Conservation (phyloP, 202 grass and related monocot species). For the Schoenoplectus tabernaemontani region DNA sequence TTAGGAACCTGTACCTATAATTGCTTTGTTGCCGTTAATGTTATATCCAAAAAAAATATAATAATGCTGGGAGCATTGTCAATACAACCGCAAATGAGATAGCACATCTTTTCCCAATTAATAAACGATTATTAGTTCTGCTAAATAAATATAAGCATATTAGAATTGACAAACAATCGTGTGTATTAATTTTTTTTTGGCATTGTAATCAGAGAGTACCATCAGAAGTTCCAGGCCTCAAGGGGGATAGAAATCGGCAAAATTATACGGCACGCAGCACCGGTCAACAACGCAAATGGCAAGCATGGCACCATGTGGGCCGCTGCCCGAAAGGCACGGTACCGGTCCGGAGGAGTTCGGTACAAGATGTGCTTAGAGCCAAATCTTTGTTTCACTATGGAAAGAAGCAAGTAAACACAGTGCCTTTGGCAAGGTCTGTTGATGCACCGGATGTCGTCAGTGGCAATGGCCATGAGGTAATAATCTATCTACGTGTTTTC, state of each 20-base stretch:
- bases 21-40: neutral
- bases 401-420: conserved; percentile 30
- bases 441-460: conserved; percentile 63
- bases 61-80: neutral
- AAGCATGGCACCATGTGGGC: conserved; percentile 72
- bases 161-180: neutral
- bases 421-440: conserved; percentile 26
- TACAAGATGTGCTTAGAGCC: conserved; percentile 59
- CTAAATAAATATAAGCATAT: neutral
- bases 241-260: neutral
- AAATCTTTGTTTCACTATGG: conserved; percentile 63
- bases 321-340: conserved; percentile 70
- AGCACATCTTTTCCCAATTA: neutral
- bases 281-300: conserved; percentile 31
- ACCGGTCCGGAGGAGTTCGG: conserved; percentile 53
- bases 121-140: neutral
- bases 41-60: too few relatives aligned
- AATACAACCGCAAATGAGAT: neutral
- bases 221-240: conserved; percentile 21
- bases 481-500: neutral
- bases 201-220: conserved; percentile 19
- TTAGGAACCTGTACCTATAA: neutral
- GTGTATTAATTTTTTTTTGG: neutral
- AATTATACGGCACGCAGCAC: neutral
- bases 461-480: conserved; percentile 91